Evolutionary conservation across 2,329 filamentous ascomycete genomes (phyloP).

Genomic region (Tolypocladium endophyticum): DNA sequence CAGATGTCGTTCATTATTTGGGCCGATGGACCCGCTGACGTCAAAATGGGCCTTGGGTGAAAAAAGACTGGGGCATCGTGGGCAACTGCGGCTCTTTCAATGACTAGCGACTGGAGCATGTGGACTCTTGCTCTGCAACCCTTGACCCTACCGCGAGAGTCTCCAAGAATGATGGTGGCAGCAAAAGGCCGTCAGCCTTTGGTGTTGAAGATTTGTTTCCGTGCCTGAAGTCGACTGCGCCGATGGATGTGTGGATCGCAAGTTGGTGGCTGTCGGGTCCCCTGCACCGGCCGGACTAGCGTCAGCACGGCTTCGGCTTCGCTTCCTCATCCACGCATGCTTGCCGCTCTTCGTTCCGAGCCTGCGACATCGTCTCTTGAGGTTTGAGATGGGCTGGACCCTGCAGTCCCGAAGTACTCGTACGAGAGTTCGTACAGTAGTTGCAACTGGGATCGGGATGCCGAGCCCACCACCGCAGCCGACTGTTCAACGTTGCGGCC

Average conservation of each 20-base stretch:
- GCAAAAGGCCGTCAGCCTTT: background rate
- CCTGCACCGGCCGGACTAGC: background rate
- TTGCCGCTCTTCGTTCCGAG: background rate
- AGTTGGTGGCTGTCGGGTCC: background rate
- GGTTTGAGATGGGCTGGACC: background rate
- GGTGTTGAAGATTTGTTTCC: background rate
- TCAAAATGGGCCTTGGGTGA: background rate
- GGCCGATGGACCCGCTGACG: background rate
- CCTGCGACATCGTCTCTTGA: background rate
- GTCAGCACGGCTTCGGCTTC: background rate
- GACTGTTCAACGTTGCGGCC: background rate
- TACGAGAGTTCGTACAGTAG: background rate
- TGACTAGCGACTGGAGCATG: background rate
- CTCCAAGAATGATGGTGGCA: background rate
- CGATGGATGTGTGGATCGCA: background rate
- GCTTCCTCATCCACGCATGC: background rate
- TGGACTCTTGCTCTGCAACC: background rate
- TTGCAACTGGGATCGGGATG: background rate
- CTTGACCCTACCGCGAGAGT: background rate
- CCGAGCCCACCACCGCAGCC: background rate
- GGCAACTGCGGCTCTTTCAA: background rate
- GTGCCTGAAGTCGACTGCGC: no score
- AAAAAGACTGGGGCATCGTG: background rate
- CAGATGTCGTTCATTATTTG: background rate
- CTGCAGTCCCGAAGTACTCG: background rate